Conservation (phyloP, 1,284 basidiomycete species). For the Rhodotorula sp. region DNA sequence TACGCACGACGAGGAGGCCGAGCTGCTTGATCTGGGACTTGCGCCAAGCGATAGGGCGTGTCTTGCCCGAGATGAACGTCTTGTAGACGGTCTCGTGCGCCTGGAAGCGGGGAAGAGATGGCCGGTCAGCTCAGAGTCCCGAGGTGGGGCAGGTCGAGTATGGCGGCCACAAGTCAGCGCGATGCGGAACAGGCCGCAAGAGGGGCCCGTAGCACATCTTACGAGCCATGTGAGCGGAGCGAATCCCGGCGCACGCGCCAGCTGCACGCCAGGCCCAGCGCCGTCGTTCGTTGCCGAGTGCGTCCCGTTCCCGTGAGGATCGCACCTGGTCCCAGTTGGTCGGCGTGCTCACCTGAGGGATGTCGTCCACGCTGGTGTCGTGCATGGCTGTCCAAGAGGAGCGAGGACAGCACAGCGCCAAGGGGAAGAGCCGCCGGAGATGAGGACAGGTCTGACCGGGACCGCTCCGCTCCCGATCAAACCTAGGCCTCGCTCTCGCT, state of each 20-base stretch:
- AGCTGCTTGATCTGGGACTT: constrained; percentile 54
- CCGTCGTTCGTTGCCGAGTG: too few species aligned
- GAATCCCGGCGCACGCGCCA: too few species aligned
- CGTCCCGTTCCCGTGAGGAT: not conserved
- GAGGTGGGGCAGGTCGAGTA: not conserved
- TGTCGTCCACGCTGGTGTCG: not conserved
- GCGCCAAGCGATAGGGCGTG: constrained; percentile 49
- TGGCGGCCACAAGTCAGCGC: too few species aligned
- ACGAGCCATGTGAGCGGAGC: too few species aligned
- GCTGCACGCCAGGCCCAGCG: too few species aligned
- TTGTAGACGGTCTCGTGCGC: constrained; percentile 21
- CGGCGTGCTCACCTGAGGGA: not conserved
- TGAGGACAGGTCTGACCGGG: too few species aligned
- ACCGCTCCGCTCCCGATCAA: too few species aligned
- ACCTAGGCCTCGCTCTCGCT: too few species aligned
- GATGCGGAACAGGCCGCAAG: too few species aligned
- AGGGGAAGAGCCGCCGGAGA: too few species aligned
- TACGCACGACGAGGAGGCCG: constrained; percentile 33
- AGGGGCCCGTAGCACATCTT: too few species aligned
- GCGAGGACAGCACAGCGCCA: too few species aligned
- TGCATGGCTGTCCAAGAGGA: not conserved
- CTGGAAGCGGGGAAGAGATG: not conserved
- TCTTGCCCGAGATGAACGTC: constrained; percentile 51
- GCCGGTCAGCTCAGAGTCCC: not conserved
- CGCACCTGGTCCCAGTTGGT: not conserved